Evolutionary conservation across 2,329 filamentous ascomycete genomes (phyloP).

Genomic region (Aureobasidium sp.): DNA sequence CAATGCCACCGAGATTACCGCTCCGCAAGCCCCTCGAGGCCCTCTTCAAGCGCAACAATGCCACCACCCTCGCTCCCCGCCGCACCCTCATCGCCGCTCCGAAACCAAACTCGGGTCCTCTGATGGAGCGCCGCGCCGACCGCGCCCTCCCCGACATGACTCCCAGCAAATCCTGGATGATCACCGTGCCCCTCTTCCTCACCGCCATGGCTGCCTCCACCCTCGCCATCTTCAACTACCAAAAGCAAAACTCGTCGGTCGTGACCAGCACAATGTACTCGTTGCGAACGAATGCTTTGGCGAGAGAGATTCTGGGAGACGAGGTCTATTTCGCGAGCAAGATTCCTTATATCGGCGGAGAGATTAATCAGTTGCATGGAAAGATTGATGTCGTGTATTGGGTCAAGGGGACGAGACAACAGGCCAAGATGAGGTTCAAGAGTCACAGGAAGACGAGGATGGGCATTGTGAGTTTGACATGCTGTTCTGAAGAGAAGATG

Average conservation of each 20-base stretch:
- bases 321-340: constrained; percentile 43
- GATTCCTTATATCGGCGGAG: constrained; percentile 43
- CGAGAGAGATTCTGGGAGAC: constrained; percentile 72
- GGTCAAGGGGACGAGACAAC: constrained; percentile 67
- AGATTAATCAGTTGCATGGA: constrained; percentile 91
- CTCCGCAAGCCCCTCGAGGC: not conserved
- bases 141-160: constrained; percentile 41
- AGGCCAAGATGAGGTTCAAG: constrained; percentile 70
- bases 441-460: constrained; percentile 61
- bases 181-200: constrained; percentile 73
- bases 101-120: constrained; percentile 40
- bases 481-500: not conserved
- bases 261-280: constrained; percentile 86
- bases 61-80: constrained; percentile 4
- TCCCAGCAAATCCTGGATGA: constrained; percentile 30
- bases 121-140: constrained; percentile 44
- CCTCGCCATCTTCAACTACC: constrained; percentile 97
- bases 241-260: constrained; percentile 77
- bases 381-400: constrained; percentile 78
- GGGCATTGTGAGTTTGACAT: constrained; percentile 37
- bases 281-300: constrained; percentile 67
- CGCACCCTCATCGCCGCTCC: constrained; percentile 44
- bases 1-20: constrained; percentile 11
- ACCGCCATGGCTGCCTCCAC: constrained; percentile 60
- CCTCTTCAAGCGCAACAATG: constrained; percentile 11